Evolutionary conservation across 495 filamentous ascomycete species (phyloP), one percentile per base, ranked within the genome.

Genomic region (Daldinia bambusicola): DNA sequence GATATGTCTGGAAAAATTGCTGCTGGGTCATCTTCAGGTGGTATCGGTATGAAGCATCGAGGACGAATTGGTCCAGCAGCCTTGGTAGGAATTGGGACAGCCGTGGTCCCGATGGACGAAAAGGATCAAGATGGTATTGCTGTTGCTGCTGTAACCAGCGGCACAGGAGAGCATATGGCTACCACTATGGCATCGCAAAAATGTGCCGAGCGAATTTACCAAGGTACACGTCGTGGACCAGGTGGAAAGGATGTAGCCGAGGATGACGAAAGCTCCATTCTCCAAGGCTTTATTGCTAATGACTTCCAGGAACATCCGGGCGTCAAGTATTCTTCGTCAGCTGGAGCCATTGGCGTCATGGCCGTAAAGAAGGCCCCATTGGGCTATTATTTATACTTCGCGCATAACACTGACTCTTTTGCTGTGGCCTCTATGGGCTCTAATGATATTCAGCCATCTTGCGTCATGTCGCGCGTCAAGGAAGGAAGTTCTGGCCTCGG

Each of bases 1-100:
- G 95, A 99, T 72, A 81, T 82, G 22, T 88, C 84, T 41, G 95
- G 95, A 18, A 90, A 91, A 53, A 97, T 99, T 75, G 96, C 95
- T 5, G 95, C 95, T 8, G 95, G 92, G n/a, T 97, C 96, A 2
- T 98, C 95, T 6, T 99, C 95, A 52, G 95, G 95, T n/a, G 95
- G 95, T 6, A 98, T 98, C 69, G 96, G 96, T 14, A 97, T 99
- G 94, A 99, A 99, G 74, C 93, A 95, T 79, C 86, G 88, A 52
- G 95, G 95, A 26, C 89, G 95, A 48, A 85, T 97, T 73, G 95
- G 95, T 2, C 95, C 95, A 37, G 95, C 95, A 22, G 95, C 95
- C 6, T 83, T 99, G 12, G 91, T 98, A 20, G 95, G 95, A 10
- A 86, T 99, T 57, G 95, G 95, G 45, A 94, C 94, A 14, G 88